Conservation (phyloP, 164 flowering plant genomes). For the Liriodendron chinense region DNA sequence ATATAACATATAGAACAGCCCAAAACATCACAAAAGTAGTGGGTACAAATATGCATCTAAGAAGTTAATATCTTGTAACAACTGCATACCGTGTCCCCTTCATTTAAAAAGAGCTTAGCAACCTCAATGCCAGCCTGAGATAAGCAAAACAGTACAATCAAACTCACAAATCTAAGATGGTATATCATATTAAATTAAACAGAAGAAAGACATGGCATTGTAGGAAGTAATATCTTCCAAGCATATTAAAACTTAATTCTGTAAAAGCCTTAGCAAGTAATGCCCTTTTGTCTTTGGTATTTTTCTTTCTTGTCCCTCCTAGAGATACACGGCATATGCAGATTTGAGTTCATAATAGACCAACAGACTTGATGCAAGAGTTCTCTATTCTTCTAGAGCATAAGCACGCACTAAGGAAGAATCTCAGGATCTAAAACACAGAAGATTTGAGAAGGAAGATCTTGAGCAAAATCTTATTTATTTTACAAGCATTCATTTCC, state of each 20-base stretch:
- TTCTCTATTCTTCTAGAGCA: neutral
- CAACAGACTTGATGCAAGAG: neutral
- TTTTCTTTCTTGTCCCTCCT: neutral
- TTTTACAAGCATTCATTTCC: too few species aligned
- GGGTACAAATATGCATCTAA: neutral
- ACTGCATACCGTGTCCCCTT: constrained; percentile 77
- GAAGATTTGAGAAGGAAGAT: neutral
- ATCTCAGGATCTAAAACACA: neutral
- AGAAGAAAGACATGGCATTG: neutral
- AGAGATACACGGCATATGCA: neutral
- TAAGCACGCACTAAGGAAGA: neutral
- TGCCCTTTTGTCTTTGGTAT: neutral
- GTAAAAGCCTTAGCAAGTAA: neutral
- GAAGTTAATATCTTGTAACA: neutral
- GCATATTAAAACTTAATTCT: neutral
- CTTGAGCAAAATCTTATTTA: neutral
- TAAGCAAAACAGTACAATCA: constrained; percentile 16
- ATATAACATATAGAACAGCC: neutral
- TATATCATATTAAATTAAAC: neutral
- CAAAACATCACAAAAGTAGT: neutral
- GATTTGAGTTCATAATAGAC: neutral
- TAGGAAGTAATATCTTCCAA: neutral
- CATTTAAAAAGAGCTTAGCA: constrained; percentile 80
- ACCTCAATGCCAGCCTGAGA: constrained; percentile 95
- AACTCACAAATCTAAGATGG: constrained; percentile 6